Evolutionary conservation across 2,329 filamentous ascomycete genomes (phyloP), one percentile per base, ranked within the genome.

Genomic region (Trichoderma citrinoviride): DNA sequence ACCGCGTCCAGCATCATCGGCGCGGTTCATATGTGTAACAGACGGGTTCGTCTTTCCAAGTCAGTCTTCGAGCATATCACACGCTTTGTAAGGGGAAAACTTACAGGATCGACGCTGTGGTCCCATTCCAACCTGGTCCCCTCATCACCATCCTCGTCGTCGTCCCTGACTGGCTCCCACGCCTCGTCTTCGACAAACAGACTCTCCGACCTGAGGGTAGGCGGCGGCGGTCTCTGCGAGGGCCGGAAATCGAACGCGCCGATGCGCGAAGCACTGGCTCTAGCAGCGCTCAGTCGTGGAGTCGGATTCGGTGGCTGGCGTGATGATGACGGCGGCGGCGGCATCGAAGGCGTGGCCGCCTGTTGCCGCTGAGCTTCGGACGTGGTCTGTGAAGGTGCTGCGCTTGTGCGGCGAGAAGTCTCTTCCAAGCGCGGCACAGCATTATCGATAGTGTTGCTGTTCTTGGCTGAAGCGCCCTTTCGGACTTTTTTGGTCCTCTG

Each of bases 101-200:
- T 80, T 76, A 89, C 87, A 68, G 83, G 81, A 54, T 89, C 83
- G 43, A 83, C 85, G 71, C 85, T 90, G 58, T 87, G 83, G 75
- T 93, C 89, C 91, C 91, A 94, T 43, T 87, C 88, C 50, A 93
- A 78, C 70, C 87, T 87, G 56, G 87, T 86, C 68, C 87, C 84
- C 61, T 87, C 85, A 33, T 88, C 87, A 7, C 86, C 85, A 14
- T 88, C 83, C 33, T 88, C 86, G 23, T 85, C 87, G 3, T 82
- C 81, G 29, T 84, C 78, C 52, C 74, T 83, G 2, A 90, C 81
- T 2, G 90, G 90, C 68, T 92, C 89, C 90, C 91, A 94, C 50
- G 83, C 81, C 67, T 92, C 89, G 25, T 92, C 89, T 33, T 91
- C 87, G n/a, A 93, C 83, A 71, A 93, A 93, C 5, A 93, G 79